Conservation (phyloP, 192 early-diverging fungal genomes). For the Mortierella alpina region DNA sequence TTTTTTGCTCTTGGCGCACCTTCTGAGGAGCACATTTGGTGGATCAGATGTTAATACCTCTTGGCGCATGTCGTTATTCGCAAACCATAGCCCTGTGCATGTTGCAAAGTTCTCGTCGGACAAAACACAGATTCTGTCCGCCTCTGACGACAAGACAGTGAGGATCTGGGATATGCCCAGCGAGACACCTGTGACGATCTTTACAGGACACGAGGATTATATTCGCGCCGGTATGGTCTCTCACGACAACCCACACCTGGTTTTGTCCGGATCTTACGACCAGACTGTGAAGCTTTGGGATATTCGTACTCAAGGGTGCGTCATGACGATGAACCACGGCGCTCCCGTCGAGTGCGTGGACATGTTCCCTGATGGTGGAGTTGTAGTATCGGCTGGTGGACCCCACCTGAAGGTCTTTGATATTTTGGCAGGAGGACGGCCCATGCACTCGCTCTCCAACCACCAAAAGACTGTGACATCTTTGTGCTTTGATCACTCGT, state of each 20-base stretch:
- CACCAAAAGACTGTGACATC: slow-evolving; percentile 97
- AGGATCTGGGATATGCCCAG: slow-evolving; percentile 94
- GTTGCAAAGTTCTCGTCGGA: slow-evolving; percentile 84
- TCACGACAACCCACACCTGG: slow-evolving; percentile 80
- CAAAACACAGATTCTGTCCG: slow-evolving; percentile 85
- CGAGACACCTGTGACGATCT: slow-evolving; percentile 72
- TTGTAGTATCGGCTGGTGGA: slow-evolving; percentile 83
- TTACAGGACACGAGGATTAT: slow-evolving; percentile 92
- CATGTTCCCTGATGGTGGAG: slow-evolving; percentile 84
- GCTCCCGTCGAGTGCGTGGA: slow-evolving; percentile 91
- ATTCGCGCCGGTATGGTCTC: slow-evolving; percentile 82
- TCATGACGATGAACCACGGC: slow-evolving; percentile 82
- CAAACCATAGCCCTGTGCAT: slow-evolving; percentile 74
- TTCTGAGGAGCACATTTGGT: neutral
- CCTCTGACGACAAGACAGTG: slow-evolving; percentile 93
- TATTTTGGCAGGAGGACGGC: slow-evolving; percentile 80
- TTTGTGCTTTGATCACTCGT: slow-evolving; percentile 83
- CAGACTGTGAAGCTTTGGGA: slow-evolving; percentile 96
- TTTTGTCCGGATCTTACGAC: slow-evolving; percentile 94
- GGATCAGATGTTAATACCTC: neutral
- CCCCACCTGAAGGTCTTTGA: slow-evolving; percentile 92
- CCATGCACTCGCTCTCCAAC: slow-evolving; percentile 83
- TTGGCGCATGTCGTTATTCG: neutral
- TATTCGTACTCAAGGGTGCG: slow-evolving; percentile 76
- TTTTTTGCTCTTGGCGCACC: neutral